A percentile compares a stretch with the other conserved stretches of the same genome.
Evolutionary conservation across 2,329 filamentous ascomycete genomes (phyloP).

Genomic region (Ceratocystis albifundus): DNA sequence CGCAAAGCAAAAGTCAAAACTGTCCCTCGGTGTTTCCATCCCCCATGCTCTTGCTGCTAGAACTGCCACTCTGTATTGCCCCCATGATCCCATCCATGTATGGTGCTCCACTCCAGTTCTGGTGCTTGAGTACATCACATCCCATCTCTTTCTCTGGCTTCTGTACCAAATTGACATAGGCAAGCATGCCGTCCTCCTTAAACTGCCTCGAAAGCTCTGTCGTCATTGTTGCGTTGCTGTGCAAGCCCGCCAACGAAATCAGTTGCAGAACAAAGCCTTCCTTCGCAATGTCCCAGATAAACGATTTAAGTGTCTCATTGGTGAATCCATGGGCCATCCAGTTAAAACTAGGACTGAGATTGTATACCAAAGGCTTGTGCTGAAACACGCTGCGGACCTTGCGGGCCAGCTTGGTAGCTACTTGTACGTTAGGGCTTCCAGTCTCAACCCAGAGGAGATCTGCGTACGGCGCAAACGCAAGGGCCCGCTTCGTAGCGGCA

Average conservation of each 20-base stretch:
- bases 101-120: constrained; percentile 62
- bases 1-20: constrained; percentile 33
- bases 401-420: constrained; percentile 62
- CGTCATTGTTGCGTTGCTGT: constrained; percentile 52
- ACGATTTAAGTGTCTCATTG: constrained; percentile 68
- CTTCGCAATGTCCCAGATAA: constrained; percentile 91
- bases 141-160: constrained; percentile 78
- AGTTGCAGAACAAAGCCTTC: constrained; percentile 68
- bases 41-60: constrained; percentile 84
- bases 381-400: constrained; percentile 61
- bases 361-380: constrained; percentile 87
- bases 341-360: constrained; percentile 93
- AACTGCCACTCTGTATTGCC: constrained; percentile 82
- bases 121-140: constrained; percentile 87
- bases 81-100: constrained; percentile 85
- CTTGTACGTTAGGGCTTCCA: constrained; percentile 69
- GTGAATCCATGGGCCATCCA: constrained; percentile 95
- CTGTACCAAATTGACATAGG: constrained; percentile 92
- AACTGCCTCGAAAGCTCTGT: constrained; percentile 70
- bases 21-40: constrained; percentile 80
- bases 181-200: constrained; percentile 87
- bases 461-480: constrained; percentile 82
- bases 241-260: constrained; percentile 53
- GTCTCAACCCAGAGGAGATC: constrained; percentile 98
- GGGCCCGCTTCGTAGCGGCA: constrained; percentile 83